Base-by-base conservation (phyloP, 768 basidiomycete genomes). In the Pilatotrama ljubarskyi region DNA sequence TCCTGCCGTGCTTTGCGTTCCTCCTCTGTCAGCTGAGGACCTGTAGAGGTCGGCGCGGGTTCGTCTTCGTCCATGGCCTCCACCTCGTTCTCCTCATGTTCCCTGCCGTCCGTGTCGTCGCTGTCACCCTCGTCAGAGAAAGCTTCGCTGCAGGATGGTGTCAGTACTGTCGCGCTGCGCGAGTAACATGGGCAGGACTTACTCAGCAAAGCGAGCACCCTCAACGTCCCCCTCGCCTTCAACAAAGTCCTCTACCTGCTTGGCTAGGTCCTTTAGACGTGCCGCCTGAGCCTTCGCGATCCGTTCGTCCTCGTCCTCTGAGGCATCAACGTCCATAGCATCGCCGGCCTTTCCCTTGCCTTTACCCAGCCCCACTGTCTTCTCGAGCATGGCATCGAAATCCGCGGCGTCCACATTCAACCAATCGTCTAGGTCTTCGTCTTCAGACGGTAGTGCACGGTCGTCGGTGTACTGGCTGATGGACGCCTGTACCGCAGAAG, bases 141-240 rank as follows among this genome's bases (percentile, higher is more conserved):
- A 43, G 76, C 72, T 64, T 92, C 91, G 66, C 91, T 91, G 62
- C 37, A 49, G 35, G 22, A 15, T 55, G 24, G 17, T 55, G 40
- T 46, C 5, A 62, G 46, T 32, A 18, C 29, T 2, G 43, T 37
- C 4, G n/a, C 43, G 52, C 13, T 32, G 47, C 24, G 25, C n/a
- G 26, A 43, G 52, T 38, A 37, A 46, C 20, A 37, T 49, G 24
- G 9, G 1, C n/a, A 14, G 17, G 0, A 78, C 90, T 69, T 74
- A 98, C 95, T 98, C 96, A 54, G 87, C 85, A 68, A 99, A 96
- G 63, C 80, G 75, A 0, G 94, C 97, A 3, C 97, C 97, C 62
- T 93, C 89, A 9, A 97, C 61, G 59, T 91, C 89, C 2, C 97
- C 97, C 69, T 95, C 76, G 2, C 91, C 94, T 65, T 93, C 86